Conservation (phyloP, 2,329 filamentous ascomycete genomes). For the Phyllosticta citrichinensis region DNA sequence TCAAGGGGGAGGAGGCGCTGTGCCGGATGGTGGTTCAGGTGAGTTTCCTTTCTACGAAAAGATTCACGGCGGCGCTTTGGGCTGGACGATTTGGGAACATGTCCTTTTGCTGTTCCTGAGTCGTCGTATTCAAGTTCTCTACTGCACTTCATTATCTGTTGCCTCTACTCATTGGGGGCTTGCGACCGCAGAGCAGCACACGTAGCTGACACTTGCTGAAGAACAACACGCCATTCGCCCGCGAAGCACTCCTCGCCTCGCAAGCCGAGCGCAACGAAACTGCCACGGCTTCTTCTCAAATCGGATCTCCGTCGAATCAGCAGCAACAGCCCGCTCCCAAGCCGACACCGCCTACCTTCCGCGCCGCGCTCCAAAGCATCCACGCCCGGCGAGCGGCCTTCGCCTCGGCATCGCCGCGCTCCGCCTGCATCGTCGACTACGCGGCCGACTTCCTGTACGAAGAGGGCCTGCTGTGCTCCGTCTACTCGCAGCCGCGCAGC, state of each 20-base stretch:
- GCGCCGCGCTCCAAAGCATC: conserved; percentile 45
- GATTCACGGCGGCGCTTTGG: too few species aligned
- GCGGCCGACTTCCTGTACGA: conserved; percentile 53
- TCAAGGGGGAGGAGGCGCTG: conserved; percentile 43
- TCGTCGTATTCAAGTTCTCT: too few species aligned
- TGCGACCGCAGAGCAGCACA: neutral
- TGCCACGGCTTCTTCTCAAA: neutral
- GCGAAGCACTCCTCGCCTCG: conserved; percentile 34
- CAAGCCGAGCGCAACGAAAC: neutral
- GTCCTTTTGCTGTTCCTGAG: too few species aligned
- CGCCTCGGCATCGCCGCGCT: conserved; percentile 51
- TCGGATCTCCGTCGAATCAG: neutral
- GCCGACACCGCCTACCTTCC: neutral
- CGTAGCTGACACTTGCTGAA: conserved; percentile 17
- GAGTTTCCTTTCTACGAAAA: conserved; percentile 13
- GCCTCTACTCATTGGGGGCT: too few species aligned
- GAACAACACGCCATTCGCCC: conserved; percentile 33
- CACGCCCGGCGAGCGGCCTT: conserved; percentile 53
- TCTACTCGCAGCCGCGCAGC: conserved; percentile 16
- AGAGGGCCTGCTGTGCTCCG: conserved; percentile 56
- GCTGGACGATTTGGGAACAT: too few species aligned
- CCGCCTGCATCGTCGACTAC: conserved; percentile 48
- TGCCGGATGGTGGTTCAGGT: conserved; percentile 52
- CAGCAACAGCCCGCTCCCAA: neutral
- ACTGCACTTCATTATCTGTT: too few species aligned